phyloP scores from a whole-genome alignment of 768 basidiomycete genomes.

The Pisolithus orientalis region DNA sequence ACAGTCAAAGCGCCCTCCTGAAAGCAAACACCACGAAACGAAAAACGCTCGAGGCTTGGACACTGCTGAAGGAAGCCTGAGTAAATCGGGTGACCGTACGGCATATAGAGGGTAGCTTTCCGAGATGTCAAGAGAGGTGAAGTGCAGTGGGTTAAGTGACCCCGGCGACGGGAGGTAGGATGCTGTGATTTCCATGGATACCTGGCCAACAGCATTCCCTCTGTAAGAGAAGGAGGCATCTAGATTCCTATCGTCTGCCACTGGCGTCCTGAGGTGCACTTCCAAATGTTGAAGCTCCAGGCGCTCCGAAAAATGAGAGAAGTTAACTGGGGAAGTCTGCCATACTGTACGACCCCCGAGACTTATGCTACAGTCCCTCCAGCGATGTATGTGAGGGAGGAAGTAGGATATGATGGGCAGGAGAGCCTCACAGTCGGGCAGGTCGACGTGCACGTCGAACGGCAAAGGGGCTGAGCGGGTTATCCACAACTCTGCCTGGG shows the following conservation, averaged over 20 bases:
- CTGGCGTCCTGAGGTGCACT: conserved; percentile 18
- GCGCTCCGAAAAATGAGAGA: conserved; percentile 12
- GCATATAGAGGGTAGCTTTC: conserved; percentile 39
- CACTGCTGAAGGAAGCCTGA: conserved; percentile 56
- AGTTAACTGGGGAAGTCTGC: conserved; percentile 24
- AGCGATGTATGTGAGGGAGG: conserved; percentile 49
- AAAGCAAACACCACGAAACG: conserved; percentile 47
- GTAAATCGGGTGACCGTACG: conserved; percentile 42
- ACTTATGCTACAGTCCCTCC: conserved; percentile 45
- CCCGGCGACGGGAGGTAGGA: conserved; percentile 42
- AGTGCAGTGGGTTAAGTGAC: conserved; percentile 42
- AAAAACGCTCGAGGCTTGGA: conserved; percentile 55
- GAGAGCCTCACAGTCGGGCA: conserved; percentile 43
- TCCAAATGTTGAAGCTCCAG: conserved; percentile 25
- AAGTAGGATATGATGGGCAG: conserved; percentile 62
- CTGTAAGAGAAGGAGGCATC: conserved; percentile 23
- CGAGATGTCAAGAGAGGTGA: conserved; percentile 51
- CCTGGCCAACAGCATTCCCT: conserved; percentile 31
- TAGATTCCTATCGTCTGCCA: conserved; percentile 7
- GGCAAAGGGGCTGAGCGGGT: conserved; percentile 46
- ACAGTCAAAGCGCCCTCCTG: conserved; percentile 30
- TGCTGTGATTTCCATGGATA: conserved; percentile 45
- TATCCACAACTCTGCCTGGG: conserved; percentile 50
- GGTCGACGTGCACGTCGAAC: conserved; percentile 48
- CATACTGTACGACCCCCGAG: conserved; percentile 24